Evolutionary conservation across 106 monocot genomes (phyloP), one percentile per base, ranked within the genome.

Genomic region (Cymbidium sinense): DNA sequence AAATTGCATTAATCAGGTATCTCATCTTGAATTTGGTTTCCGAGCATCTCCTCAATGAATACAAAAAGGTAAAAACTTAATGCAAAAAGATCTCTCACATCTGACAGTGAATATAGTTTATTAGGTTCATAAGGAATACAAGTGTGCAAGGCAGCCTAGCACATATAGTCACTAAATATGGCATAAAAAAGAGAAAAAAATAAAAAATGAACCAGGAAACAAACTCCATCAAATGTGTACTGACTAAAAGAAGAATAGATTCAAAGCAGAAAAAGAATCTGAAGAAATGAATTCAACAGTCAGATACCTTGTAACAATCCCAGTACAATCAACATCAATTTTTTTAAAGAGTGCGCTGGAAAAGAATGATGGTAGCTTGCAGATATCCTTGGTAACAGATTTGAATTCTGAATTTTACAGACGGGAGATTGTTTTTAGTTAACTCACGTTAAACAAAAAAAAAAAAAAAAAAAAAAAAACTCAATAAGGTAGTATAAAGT

Each of bases 341-440:
- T 89, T 91, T 86, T 82, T 87, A 70, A 98, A 98, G 77, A 98
- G 89, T 37, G 47, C 79, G 71, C 77, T 86, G 58, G 91, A 92
- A 70, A 94, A 90, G 84, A 94, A 98, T 76, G 96, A 90, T 50
- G 96, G 96, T 2, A 98, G 81, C 76, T 94, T 98, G 89, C 96
- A 98, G n/a, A 98, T 86, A 77, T 98, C 96, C 87, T 92, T 98
- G 7, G 96, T 88, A 28, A 92, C 82, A 50, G 74, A 50, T 81
- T 84, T 90, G 78, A 98, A 98, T 27, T 92, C 96, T 96, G 79
- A 82, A 35, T 11, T 50, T 64, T 31, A n/a, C 27, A 27, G 9
- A 28, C n/a, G 27, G 1, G 28, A 28, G 11, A 64, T 64, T 64
- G 27, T 64, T 64, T 51, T 64, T 64, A 5, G 28, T 7, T 27